Evolutionary conservation across 306 rosid genomes (phyloP).

Genomic region (Acacia melanoxylon): DNA sequence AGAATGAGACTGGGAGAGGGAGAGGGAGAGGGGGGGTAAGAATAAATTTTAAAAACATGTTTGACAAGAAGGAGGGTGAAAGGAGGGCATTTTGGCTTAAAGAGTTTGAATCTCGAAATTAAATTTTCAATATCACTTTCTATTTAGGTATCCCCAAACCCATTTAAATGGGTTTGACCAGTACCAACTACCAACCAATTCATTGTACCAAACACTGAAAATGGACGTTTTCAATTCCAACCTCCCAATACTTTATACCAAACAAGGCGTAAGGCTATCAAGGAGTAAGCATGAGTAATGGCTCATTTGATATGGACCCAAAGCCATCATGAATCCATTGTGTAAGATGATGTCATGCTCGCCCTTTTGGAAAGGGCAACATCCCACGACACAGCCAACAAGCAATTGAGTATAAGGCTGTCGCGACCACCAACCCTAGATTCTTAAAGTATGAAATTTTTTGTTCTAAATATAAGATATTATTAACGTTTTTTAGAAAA

Average conservation of each 20-base stretch:
- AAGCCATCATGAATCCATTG: background rate
- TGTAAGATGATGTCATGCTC: background rate
- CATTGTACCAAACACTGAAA: too few species aligned
- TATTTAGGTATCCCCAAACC: too few species aligned
- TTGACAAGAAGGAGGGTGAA: too few species aligned
- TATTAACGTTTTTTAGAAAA: rapidly evolving
- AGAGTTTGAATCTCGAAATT: background rate
- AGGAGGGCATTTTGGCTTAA: too few species aligned
- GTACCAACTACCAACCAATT: too few species aligned
- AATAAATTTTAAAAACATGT: too few species aligned
- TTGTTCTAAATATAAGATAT: rapidly evolving
- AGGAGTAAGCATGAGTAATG: background rate
- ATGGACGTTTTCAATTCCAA: too few species aligned
- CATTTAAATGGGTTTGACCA: too few species aligned
- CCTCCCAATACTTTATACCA: too few species aligned
- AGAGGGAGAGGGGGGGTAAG: background rate
- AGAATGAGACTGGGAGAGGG: background rate
- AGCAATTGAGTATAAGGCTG: background rate
- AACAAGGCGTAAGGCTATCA: background rate
- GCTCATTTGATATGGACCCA: background rate
- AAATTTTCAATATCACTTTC: too few species aligned
- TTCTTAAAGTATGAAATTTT: background rate
- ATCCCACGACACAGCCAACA: background rate
- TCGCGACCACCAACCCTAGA: background rate
- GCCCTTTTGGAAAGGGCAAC: background rate